A percentile compares a stretch with the other conserved stretches of the same genome.
Evolutionary conservation across 257 asterid species (phyloP).

Genomic region (Eustoma russellianum): DNA sequence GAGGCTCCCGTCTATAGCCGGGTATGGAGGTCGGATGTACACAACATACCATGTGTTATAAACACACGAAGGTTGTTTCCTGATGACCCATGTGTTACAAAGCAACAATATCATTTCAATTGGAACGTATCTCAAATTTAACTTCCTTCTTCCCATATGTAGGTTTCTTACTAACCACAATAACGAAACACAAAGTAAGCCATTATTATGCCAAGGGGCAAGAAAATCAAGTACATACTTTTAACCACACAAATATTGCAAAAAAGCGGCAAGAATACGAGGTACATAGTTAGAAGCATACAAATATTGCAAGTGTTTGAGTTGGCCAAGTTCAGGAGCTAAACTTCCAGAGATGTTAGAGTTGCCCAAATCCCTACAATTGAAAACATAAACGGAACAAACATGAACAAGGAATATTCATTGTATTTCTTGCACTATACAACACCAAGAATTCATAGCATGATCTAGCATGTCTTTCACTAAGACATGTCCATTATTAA

Average conservation of each 20-base stretch:
- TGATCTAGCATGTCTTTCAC: too few species aligned
- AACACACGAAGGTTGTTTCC: too few species aligned
- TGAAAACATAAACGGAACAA: background rate
- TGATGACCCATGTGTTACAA: too few species aligned
- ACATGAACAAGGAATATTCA: too few species aligned
- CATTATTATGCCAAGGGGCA: background rate
- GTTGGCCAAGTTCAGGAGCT: constrained; percentile 80
- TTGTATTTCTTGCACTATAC: too few species aligned
- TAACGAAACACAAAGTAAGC: constrained; percentile 1
- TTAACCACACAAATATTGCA: background rate
- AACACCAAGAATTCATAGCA: background rate
- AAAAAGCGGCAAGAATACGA: background rate
- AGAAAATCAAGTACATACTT: background rate
- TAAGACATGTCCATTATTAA: too few species aligned
- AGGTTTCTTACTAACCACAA: constrained; percentile 6
- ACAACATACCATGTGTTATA: too few species aligned
- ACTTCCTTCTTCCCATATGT: constrained; percentile 3
- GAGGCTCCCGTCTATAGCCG: too few species aligned
- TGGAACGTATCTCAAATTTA: background rate
- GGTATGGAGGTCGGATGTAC: too few species aligned
- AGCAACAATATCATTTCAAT: constrained; percentile 3
- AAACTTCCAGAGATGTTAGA: constrained; percentile 81
- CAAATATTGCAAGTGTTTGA: constrained; percentile 77
- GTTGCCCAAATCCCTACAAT: constrained; percentile 80
- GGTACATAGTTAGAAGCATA: constrained; percentile 16